A percentile compares a stretch with the other conserved stretches of the same genome.
These are phyloP conservation scores for Thalia dealbata DNA, from an alignment of 176 grass and related monocot species.

Conservation along the genomic window DNA sequence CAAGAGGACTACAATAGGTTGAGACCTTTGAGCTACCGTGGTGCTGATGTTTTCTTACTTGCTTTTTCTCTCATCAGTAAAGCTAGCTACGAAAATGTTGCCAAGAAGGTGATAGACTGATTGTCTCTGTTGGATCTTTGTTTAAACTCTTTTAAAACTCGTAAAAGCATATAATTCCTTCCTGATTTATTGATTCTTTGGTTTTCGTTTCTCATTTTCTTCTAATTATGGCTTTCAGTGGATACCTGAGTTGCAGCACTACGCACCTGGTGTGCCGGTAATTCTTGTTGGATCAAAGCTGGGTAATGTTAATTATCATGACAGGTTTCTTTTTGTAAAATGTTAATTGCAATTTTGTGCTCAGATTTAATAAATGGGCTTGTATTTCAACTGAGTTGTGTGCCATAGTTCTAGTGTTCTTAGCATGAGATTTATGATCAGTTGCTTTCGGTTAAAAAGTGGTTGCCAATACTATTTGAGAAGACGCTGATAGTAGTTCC, in stretches of 20 bases:
- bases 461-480: neutral
- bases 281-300: conserved; percentile 71
- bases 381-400: neutral
- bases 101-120: conserved; percentile 33
- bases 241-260: conserved; percentile 67
- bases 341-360: neutral
- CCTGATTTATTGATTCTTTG: neutral
- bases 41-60: conserved; percentile 44
- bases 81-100: conserved; percentile 53
- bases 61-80: conserved; percentile 52
- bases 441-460: neutral
- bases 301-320: conserved; percentile 29
- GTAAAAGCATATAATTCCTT: too few species aligned
- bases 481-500: neutral
- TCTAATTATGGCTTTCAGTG: conserved; percentile 33
- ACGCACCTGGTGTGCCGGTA: conserved; percentile 63
- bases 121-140: neutral
- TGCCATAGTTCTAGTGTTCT: neutral
- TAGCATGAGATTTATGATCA: neutral
- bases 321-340: neutral
- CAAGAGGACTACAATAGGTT: conserved; percentile 57
- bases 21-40: conserved; percentile 53
- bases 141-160: neutral
- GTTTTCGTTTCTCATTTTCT: neutral
- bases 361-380: neutral